Base-by-base conservation (phyloP, 345 rosid species). In the Eucalyptus viminalis region DNA sequence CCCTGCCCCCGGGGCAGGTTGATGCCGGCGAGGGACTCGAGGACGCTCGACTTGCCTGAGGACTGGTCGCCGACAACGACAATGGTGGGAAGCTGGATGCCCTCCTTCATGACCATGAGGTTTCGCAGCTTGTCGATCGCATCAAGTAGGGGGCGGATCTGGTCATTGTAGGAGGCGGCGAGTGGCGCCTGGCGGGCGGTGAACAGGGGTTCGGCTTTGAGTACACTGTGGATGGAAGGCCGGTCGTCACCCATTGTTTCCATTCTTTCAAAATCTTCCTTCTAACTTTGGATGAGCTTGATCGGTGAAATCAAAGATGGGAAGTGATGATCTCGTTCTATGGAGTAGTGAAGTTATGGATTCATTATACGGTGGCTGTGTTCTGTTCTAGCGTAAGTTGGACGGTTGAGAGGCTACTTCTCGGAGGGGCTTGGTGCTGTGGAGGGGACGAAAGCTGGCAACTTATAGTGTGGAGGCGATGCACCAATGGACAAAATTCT, bases 41-140 rank as follows among this genome's bases (percentile, higher is more conserved):
- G 94, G 31, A 94, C 96, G 47, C 95, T 95, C 0, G 95, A 95
- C 88, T 94, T 95, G 1, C 96, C 95, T 0, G 94, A 95, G 6
- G 94, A 93, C 86, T 95, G 95, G 88, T 94, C 97, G 3, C 95
- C 95, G 1, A 93, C 94, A 2, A 95, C 95, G 7, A 95, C 95
- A 27, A 94, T 94, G 50, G 95, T 94, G 9, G 96, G 95, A 9
- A 93, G 94, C 85, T 93, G 94, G 5, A 95, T 95, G 37, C 95
- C 97, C 90, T 94, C 93, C 80, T 80, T 86, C 90, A 88, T 91
- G 7, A 95, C 92, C 88, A 60, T 88, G 8, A 93, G 90, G 90
- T 65, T 90, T 67, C 97, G 90, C 14, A 95, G 86, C 92, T 24
- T 91, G 90, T 95, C 96, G 1, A 94, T 91, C 2, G 92, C 94